Percentiles rank a stretch among this genome's conserved stretches.
Conservation (phyloP, 257 asterid genomes). For the Lycium barbarum region DNA sequence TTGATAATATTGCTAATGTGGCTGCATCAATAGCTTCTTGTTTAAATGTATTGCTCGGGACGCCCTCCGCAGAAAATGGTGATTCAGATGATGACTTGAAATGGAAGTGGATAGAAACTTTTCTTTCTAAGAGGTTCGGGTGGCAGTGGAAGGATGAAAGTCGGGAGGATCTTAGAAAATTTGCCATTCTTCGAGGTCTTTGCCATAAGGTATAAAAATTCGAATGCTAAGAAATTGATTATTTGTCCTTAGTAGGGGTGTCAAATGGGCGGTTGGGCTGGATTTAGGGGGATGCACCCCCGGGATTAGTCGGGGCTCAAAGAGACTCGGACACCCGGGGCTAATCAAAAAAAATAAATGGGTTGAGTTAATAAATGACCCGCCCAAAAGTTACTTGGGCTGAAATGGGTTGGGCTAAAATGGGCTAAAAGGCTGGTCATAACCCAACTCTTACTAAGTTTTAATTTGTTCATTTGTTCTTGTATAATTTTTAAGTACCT, state of each 20-base stretch:
- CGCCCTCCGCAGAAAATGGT: constrained; percentile 48
- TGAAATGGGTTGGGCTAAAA: no score
- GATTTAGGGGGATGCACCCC: no score
- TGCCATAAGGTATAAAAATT: constrained; percentile 80
- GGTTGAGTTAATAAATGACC: no score
- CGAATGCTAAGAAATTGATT: neutral
- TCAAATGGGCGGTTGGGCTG: no score
- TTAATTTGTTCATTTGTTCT: no score
- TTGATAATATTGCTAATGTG: constrained; percentile 60
- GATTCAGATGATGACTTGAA: constrained; percentile 53
- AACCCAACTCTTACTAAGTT: no score
- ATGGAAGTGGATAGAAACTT: constrained; percentile 70
- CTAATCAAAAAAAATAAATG: no score
- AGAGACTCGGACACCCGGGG: no score
- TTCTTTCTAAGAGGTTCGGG: constrained; percentile 74
- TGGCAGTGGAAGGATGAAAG: constrained; percentile 82
- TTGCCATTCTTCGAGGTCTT: constrained; percentile 90
- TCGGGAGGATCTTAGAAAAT: constrained; percentile 66
- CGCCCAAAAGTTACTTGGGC: no score
- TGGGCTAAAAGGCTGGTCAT: no score
- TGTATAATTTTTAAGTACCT: no score
- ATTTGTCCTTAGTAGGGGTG: neutral
- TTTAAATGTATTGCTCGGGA: constrained; percentile 86
- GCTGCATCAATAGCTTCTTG: constrained; percentile 76
- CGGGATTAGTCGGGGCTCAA: no score